These are phyloP conservation scores for Emmonsia crescens DNA, from an alignment of 2,329 filamentous ascomycete genomes.

Conservation along the genomic window DNA sequence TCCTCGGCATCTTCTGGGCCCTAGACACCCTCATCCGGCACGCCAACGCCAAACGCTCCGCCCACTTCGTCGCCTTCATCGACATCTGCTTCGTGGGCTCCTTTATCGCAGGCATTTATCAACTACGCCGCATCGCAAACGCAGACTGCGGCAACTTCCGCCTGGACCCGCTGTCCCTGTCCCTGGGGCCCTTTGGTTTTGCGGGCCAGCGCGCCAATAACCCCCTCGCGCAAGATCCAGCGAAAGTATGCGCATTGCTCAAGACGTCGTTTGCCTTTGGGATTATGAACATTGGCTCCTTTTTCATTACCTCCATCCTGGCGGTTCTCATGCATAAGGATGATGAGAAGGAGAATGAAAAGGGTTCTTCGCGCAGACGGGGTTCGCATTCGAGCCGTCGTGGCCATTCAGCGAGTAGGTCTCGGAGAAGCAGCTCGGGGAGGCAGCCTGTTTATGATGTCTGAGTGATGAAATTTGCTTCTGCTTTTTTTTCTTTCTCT, in stretches of 20 bases:
- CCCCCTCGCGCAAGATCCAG: conserved; percentile 42
- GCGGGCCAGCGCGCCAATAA: conserved; percentile 39
- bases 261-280: conserved; percentile 82
- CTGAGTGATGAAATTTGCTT: neutral
- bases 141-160: conserved; percentile 58
- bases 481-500: neutral
- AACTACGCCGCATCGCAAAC: conserved; percentile 45
- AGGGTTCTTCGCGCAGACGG: conserved; percentile 20
- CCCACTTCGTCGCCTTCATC: conserved; percentile 48
- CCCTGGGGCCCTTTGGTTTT: conserved; percentile 52
- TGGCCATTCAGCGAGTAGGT: conserved; percentile 14
- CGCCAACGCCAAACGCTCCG: conserved; percentile 48
- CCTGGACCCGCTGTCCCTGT: conserved; percentile 43
- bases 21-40: conserved; percentile 51
- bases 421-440: conserved; percentile 15
- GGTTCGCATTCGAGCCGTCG: conserved; percentile 20
- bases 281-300: conserved; percentile 79
- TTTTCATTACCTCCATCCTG: conserved; percentile 63
- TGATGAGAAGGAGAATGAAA: conserved; percentile 31
- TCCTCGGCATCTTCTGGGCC: conserved; percentile 51
- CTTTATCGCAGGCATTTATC: conserved; percentile 51
- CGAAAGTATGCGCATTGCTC: conserved; percentile 82
- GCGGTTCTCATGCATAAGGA: conserved; percentile 41
- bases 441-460: conserved; percentile 25
- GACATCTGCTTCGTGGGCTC: conserved; percentile 53